Conservation (phyloP, 2,329 filamentous ascomycete species). For the Colletotrichum noveboracense region DNA sequence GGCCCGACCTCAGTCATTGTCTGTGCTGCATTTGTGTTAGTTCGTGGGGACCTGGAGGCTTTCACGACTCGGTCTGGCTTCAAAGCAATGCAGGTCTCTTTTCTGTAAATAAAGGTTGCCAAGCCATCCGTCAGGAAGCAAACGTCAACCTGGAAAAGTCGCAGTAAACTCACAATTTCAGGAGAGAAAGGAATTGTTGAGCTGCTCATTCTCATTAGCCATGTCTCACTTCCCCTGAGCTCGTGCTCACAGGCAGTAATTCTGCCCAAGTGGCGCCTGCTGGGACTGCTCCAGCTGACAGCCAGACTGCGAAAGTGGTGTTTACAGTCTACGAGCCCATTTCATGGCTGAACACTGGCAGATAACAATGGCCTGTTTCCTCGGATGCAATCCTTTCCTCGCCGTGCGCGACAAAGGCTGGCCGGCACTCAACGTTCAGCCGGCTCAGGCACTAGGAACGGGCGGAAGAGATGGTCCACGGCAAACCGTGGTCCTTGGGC, state of each 20-base stretch:
- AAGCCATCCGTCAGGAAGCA: fast-evolving
- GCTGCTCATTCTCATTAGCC: not conserved
- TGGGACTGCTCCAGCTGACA: not conserved
- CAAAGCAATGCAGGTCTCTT: not conserved
- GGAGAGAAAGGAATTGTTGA: not conserved
- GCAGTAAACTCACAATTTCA: not conserved
- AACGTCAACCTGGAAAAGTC: not conserved
- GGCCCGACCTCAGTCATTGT: not conserved
- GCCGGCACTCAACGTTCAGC: not conserved
- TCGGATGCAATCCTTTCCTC: not conserved
- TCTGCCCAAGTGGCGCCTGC: not conserved
- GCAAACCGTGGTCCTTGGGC: not conserved
- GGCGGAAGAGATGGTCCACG: not conserved
- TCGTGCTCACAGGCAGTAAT: not conserved
- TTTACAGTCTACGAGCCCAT: not conserved
- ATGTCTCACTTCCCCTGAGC: not conserved
- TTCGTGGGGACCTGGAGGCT: not conserved
- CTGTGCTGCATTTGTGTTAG: not conserved
- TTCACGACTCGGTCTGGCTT: not conserved
- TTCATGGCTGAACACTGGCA: not conserved
- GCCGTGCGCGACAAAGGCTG: not conserved
- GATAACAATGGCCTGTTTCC: not conserved
- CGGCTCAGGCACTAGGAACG: not conserved
- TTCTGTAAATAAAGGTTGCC: not conserved
- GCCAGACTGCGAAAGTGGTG: not conserved